Base-by-base conservation (phyloP, 1,284 basidiomycete genomes). In the Melampsora larici-populina region DNA sequence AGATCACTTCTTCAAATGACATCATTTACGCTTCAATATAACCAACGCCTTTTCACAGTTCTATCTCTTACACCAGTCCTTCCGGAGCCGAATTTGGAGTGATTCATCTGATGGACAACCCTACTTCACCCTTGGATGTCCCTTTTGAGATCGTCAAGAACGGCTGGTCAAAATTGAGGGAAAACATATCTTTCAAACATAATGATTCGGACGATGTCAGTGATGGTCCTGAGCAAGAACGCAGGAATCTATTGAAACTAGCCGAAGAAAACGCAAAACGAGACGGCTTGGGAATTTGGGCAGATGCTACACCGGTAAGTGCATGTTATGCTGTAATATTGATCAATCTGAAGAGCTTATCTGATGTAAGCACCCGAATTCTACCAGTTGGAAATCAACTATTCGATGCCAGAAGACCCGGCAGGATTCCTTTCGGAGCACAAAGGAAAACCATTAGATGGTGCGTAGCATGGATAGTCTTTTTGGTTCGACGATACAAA, bases 81-180 rank as follows among this genome's bases (percentile, higher is more conserved):
- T 77, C 75, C 26, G 75, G 75, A 33, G 75, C 66, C 31, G 75
- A 77, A 24, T 77, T 77, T 33, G 75, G 75, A 18, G 67, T 70
- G 26, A 67, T 65, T 33, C 48, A 51, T 70, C 69, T 77, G 29
- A 21, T 55, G 40, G 60, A 66, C 21, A 60, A 51, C 6, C 60
- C 75, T 17, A 64, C 60, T 64, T 36, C 75, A 62, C 60, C 75
- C 3, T 48, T 81, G 36, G 93, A 97, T 82, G 85, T 97, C 36
- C 88, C 91, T 6, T 87, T 88, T 18, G 90, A 95, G 83, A 86
- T 97, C 33, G 87, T 98, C 63, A 89, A 88, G 81, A 89, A 88
- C 78, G 96, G 96, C 31, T 97, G 94, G 93, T 93, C 90, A 29
- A 95, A 92, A 84, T 86, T 95, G 70, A 93, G 97, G 84, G 96